These are phyloP conservation scores for Nepenthes mirabilis DNA, from an alignment of 148 eudicot species.

Conservation along the genomic window DNA sequence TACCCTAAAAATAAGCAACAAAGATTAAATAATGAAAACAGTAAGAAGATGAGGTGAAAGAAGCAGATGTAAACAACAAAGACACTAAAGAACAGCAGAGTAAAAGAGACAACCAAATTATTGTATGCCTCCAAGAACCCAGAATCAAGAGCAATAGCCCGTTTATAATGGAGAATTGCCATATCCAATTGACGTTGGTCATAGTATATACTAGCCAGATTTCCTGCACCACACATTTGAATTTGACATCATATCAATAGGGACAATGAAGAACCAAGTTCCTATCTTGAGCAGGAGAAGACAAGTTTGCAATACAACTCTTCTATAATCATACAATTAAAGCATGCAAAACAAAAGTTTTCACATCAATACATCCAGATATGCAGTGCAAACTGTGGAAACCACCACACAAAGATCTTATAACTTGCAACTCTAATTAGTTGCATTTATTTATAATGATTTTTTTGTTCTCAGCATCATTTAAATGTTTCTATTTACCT, in stretches of 20 bases:
- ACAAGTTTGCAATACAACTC: not conserved
- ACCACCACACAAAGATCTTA: no score
- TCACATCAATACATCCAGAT: no score
- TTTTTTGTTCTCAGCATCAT: not conserved
- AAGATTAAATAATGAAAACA: conserved; percentile 4
- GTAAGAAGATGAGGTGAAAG: not conserved
- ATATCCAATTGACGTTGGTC: conserved; percentile 90
- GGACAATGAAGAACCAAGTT: not conserved
- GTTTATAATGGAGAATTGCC: conserved; percentile 71
- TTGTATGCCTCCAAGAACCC: conserved; percentile 90
- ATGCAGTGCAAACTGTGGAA: no score
- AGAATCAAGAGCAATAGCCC: conserved; percentile 72
- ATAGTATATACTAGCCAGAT: conserved; percentile 65
- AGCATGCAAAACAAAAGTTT: no score
- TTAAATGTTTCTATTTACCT: not conserved
- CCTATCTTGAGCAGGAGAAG: not conserved
- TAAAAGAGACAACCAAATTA: conserved; percentile 50
- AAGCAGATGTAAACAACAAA: not conserved
- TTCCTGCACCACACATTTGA: conserved; percentile 35
- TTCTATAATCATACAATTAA: not conserved
- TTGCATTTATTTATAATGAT: no score
- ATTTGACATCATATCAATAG: not conserved
- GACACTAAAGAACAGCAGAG: not conserved
- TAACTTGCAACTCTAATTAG: no score
- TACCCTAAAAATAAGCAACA: conserved; percentile 37